A percentile compares a stretch with the other conserved stretches of the same genome.
phyloP scores from a whole-genome alignment of 2,329 filamentous ascomycete species.

The Aspergillus transmontanensis region DNA sequence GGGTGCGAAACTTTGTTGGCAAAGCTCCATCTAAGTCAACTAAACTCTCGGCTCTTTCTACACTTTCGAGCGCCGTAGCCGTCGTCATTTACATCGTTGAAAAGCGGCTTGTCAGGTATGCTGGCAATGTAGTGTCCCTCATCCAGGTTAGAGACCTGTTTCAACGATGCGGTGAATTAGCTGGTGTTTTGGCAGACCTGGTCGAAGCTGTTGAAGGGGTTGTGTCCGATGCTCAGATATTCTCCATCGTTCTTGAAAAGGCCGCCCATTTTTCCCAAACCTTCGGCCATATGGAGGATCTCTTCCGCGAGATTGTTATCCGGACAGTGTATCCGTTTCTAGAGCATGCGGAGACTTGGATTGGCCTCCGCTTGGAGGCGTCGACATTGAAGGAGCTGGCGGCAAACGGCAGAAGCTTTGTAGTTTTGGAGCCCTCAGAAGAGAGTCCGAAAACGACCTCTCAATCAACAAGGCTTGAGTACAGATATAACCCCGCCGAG shows the following conservation, averaged over 20 bases:
- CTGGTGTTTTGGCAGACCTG: constrained; percentile 39
- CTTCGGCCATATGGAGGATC: constrained; percentile 61
- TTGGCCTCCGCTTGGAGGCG: constrained; percentile 66
- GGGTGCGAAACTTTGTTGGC: constrained; percentile 38
- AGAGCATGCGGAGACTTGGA: constrained; percentile 71
- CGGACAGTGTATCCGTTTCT: constrained; percentile 68
- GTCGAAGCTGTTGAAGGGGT: constrained; percentile 50
- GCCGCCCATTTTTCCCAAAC: constrained; percentile 66
- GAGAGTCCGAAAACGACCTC: constrained; percentile 61
- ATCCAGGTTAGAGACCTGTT: constrained; percentile 43
- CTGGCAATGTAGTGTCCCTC: constrained; percentile 32
- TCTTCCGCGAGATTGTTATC: constrained; percentile 68
- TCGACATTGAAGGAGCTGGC: constrained; percentile 54
- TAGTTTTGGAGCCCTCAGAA: constrained; percentile 62
- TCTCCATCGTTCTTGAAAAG: constrained; percentile 64
- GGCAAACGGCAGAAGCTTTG: constrained; percentile 59
- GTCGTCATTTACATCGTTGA: constrained; percentile 42
- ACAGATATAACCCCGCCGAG: constrained; percentile 52
- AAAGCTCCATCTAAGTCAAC: constrained; percentile 28
- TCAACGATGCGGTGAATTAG: constrained; percentile 40
- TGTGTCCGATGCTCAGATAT: constrained; percentile 60
- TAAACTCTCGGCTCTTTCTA: constrained; percentile 36
- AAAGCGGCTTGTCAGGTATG: constrained; percentile 33
- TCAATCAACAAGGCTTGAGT: constrained; percentile 64
- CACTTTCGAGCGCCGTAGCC: constrained; percentile 36